phyloP scores from a whole-genome alignment of 768 basidiomycete genomes.

The Auricularia cornea region DNA sequence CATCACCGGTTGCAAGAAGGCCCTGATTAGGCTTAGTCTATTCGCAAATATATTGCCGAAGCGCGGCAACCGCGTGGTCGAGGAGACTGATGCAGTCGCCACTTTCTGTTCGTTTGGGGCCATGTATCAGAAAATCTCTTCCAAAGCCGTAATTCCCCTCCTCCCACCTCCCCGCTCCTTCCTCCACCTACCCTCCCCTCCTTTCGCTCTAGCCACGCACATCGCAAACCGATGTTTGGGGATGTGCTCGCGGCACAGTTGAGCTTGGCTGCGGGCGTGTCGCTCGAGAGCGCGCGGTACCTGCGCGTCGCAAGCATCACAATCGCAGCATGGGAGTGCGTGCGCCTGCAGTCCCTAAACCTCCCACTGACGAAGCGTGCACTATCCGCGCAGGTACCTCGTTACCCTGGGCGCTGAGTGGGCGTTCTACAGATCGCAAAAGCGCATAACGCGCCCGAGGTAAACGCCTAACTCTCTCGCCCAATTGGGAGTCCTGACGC shows the following conservation, averaged over 20 bases:
- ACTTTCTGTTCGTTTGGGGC: no score
- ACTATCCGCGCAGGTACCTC: slow-evolving; percentile 17
- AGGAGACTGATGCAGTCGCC: no score
- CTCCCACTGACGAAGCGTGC: not conserved
- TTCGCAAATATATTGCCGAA: no score
- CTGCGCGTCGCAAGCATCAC: slow-evolving; percentile 29
- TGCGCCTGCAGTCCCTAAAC: not conserved
- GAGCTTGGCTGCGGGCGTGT: not conserved
- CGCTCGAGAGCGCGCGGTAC: slow-evolving; percentile 17
- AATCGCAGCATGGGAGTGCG: slow-evolving; percentile 33
- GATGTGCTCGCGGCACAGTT: not conserved
- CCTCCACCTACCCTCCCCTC: not conserved
- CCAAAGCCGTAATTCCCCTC: no score
- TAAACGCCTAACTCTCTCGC: slow-evolving; percentile 1
- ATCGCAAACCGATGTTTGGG: not conserved
- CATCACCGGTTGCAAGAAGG: no score
- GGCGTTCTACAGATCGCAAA: slow-evolving; percentile 26
- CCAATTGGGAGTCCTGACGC: not conserved
- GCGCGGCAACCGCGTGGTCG: no score
- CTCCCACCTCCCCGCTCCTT: not conserved
- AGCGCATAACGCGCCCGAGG: slow-evolving; percentile 21
- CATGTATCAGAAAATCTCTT: no score
- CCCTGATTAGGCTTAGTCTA: no score
- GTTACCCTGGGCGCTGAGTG: slow-evolving; percentile 25
- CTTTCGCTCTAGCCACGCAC: not conserved